Evolutionary conservation across 1,139 yeast species (phyloP).

Genomic region (Hemisphaericaspora xylanilytica): DNA sequence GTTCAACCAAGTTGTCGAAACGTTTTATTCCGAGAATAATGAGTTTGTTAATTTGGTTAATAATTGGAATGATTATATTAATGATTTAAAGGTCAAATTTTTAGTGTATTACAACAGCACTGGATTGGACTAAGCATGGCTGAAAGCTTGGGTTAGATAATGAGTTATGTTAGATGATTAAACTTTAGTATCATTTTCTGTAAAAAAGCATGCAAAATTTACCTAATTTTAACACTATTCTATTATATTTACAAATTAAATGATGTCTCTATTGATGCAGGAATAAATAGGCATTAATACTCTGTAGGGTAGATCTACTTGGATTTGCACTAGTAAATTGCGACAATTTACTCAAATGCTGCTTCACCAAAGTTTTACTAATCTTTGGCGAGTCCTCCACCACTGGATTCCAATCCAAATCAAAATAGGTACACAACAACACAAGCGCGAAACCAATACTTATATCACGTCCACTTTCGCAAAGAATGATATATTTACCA

Average conservation of each 20-base stretch:
- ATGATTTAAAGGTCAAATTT: slow-evolving; percentile 10
- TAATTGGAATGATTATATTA: slow-evolving; percentile 11
- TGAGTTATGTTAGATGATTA: too few species aligned
- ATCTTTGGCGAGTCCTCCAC: slow-evolving; percentile 19
- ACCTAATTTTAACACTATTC: not conserved
- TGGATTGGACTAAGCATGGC: slow-evolving; percentile 2
- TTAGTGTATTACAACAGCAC: slow-evolving; percentile 13
- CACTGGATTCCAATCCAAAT: slow-evolving; percentile 35
- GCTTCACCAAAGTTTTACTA: slow-evolving; percentile 54
- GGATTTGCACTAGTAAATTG: slow-evolving; percentile 58
- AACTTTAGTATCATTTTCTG: too few species aligned
- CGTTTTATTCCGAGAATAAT: slow-evolving; percentile 6
- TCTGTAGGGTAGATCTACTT: slow-evolving; percentile 71
- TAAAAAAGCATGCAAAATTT: too few species aligned
- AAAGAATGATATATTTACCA: slow-evolving; percentile 39
- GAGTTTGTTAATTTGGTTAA: slow-evolving; percentile 6
- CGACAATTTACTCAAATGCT: slow-evolving; percentile 53
- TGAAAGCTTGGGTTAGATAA: not conserved
- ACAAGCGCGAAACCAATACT: slow-evolving; percentile 60
- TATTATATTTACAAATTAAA: not conserved
- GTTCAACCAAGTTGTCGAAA: slow-evolving; percentile 10
- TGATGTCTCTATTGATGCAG: slow-evolving; percentile 6
- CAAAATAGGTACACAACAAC: slow-evolving; percentile 47
- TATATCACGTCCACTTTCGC: slow-evolving; percentile 67
- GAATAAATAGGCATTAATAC: slow-evolving; percentile 48